Evolutionary conservation across 805 yeast genomes (phyloP), one percentile per base, ranked within the genome.

Genomic region (Metschnikowia matae): DNA sequence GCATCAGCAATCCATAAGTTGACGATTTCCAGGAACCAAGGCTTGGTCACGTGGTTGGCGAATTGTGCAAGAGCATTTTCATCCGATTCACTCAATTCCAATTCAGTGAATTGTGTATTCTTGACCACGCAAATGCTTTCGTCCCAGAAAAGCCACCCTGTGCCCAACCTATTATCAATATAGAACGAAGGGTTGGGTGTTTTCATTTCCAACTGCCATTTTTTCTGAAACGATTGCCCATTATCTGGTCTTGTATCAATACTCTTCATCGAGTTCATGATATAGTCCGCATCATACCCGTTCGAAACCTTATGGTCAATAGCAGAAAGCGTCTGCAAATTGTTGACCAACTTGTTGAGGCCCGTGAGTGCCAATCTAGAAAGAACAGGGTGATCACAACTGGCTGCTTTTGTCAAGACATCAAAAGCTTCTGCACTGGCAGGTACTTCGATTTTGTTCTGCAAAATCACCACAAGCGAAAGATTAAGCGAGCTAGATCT

Each of bases 101-200:
- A 43, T 3, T 56, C 43, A 17, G 58, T 57, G 2, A 56, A 51
- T 2, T 66, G 62, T 5, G 68, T 66, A 6, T 62, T 64, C 3
- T 69, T 70, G 17, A 82, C 68, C 2, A 77, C 89, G 18, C 64
- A 62, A 65, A 84, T 60, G 0, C 68, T 56, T 17, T 80, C 66
- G 13, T 83, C 87, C 96, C 96, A 89, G 46, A 85, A 84, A 7
- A 87, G 65, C 82, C 90, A 86, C 0, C 96, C 94, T 7, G 71
- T 68, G 59, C 71, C 75, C 2, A 78, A 69, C 47, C 77, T 78
- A 31, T 77, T 76, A 59, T 85, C 90, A 55, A 85, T 73, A 59
- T 68, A 89, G 55, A 73, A 84, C 1, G 55, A 56, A 1, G 87
- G 86, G 20, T 65, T 49, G 0, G 69, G 64, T 53, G 80, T 80